phyloP scores from a whole-genome alignment of 2,329 filamentous ascomycete species.

The Geoglossum cookeanum region DNA sequence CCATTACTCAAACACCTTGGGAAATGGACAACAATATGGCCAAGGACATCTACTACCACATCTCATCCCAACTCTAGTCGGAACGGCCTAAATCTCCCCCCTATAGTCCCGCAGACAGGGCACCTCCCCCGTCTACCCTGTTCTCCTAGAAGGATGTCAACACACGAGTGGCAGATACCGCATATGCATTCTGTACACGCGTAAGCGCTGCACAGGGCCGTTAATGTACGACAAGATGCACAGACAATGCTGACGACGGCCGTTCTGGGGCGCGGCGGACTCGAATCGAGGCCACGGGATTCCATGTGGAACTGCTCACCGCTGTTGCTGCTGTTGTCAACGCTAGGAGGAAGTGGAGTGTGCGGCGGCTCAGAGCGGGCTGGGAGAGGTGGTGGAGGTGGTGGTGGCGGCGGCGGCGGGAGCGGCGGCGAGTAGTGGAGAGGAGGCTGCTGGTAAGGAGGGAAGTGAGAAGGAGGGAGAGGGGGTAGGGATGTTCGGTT shows the following conservation, averaged over 20 bases:
- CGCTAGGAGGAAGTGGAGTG: constrained; percentile 16
- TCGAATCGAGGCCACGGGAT: constrained; percentile 41
- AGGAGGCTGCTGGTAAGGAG: constrained; percentile 22
- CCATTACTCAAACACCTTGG: background rate
- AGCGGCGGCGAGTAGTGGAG: constrained; percentile 18
- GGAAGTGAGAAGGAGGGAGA: constrained; percentile 10
- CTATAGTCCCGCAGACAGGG: constrained; percentile 25
- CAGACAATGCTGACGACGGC: constrained; percentile 67
- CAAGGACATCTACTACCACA: background rate
- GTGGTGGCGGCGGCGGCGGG: constrained; percentile 19
- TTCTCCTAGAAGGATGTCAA: background rate
- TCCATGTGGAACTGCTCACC: constrained; percentile 56
- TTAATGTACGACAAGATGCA: constrained; percentile 64
- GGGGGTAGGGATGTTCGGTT: constrained; percentile 37
- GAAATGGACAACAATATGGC: background rate
- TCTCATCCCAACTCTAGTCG: constrained; percentile 28
- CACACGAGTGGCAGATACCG: background rate
- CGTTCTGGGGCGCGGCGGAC: constrained; percentile 20
- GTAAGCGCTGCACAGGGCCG: constrained; percentile 63
- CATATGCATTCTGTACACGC: constrained; percentile 85
- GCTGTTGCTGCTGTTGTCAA: constrained; percentile 37
- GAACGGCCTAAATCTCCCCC: constrained; percentile 29
- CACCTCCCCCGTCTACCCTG: constrained; percentile 20
- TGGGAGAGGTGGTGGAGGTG: constrained; percentile 12
- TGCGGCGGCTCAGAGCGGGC: constrained; percentile 7